Percentiles rank a stretch among this genome's conserved stretches.
These are phyloP conservation scores for Dissophora ornata DNA, from an alignment of 192 early-diverging fungal genomes.

Conservation along the genomic window DNA sequence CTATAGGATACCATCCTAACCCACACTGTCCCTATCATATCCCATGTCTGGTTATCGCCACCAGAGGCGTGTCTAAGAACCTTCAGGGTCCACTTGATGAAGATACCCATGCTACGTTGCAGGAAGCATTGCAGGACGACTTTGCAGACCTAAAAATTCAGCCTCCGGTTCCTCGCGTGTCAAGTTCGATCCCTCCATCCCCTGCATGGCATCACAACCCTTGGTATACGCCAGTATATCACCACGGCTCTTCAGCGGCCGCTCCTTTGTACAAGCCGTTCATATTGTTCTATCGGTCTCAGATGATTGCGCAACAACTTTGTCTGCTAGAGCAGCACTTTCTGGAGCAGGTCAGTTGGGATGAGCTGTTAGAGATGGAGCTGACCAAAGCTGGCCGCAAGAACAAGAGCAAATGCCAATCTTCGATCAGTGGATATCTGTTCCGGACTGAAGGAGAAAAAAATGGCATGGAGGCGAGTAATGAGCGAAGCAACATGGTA, in stretches of 20 bases:
- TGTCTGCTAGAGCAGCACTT: slow-evolving; percentile 64
- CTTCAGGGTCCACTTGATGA: neutral
- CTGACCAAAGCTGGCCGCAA: slow-evolving; percentile 47
- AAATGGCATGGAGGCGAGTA: slow-evolving; percentile 44
- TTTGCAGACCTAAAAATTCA: neutral
- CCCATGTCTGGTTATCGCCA: neutral
- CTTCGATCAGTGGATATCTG: slow-evolving; percentile 33
- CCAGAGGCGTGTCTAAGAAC: neutral
- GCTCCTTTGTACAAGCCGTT: slow-evolving; percentile 45
- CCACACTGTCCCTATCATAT: slow-evolving; percentile 53
- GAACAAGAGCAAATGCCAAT: slow-evolving; percentile 10
- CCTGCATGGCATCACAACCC: slow-evolving; percentile 12
- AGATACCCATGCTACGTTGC: neutral
- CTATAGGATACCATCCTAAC: slow-evolving; percentile 43
- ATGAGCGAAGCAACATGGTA: slow-evolving; percentile 45
- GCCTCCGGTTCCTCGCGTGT: neutral
- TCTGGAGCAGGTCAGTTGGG: slow-evolving; percentile 63
- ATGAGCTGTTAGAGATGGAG: slow-evolving; percentile 62
- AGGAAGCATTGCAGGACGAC: slow-evolving; percentile 13
- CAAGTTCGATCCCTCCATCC: slow-evolving; percentile 8
- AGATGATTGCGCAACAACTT: slow-evolving; percentile 64
- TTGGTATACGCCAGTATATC: neutral
- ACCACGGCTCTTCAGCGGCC: neutral
- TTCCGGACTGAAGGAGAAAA: slow-evolving; percentile 15
- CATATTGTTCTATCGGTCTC: slow-evolving; percentile 62